Evolutionary conservation across 2,329 filamentous ascomycete species (phyloP).

Genomic region (Aspergillus terreus): DNA sequence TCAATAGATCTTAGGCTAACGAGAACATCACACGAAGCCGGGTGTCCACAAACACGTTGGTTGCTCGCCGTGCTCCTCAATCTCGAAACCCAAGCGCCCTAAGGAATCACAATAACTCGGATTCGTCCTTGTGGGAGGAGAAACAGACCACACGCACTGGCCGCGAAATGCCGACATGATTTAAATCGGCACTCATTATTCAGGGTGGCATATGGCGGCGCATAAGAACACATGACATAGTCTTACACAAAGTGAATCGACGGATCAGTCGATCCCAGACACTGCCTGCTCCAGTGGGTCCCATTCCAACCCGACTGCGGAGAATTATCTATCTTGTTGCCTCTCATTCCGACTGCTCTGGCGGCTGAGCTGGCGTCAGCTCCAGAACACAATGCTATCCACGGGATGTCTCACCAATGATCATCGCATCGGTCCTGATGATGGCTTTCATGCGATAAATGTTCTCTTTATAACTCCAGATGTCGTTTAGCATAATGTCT

Average conservation of each 20-base stretch:
- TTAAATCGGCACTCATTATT: neutral
- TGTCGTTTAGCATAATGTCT: neutral
- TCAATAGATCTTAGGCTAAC: slow-evolving; percentile 7
- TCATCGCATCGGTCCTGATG: neutral
- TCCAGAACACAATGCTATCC: neutral
- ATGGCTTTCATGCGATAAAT: too few species aligned
- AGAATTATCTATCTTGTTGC: slow-evolving; percentile 15
- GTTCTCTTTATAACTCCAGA: too few species aligned
- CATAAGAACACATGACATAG: neutral
- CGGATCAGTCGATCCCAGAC: slow-evolving; percentile 1
- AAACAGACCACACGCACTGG: neutral
- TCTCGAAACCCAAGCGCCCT: too few species aligned
- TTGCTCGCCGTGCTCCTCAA: neutral
- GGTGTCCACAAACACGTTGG: neutral
- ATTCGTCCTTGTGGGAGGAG: neutral
- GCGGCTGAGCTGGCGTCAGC: slow-evolving; percentile 14
- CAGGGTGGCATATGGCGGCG: neutral
- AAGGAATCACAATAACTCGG: neutral
- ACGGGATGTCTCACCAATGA: neutral
- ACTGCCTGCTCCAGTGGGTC: slow-evolving; percentile 10
- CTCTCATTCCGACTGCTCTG: slow-evolving; percentile 14
- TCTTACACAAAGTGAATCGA: neutral
- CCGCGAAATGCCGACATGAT: neutral
- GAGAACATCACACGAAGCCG: slow-evolving; percentile 1
- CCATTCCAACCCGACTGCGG: slow-evolving; percentile 13